Base-by-base conservation (phyloP, 1,139 yeast genomes). In the Taphrina wiesneri region DNA sequence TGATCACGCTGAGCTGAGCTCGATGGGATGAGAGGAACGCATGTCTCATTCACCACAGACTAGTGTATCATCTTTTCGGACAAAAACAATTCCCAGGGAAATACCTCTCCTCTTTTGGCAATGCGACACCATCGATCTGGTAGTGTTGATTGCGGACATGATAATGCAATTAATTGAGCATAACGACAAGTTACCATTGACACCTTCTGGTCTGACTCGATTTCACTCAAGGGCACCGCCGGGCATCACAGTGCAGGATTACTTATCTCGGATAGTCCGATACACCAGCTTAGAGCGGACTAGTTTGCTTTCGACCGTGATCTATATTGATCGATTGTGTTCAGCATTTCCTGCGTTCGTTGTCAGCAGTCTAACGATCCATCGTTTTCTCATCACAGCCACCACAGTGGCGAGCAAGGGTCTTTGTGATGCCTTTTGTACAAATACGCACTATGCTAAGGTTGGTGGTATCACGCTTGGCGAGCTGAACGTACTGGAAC, bases 221-320 rank as follows among this genome's bases (percentile, higher is more conserved):
- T 93, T 92, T 75, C 99, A 93, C 75, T 91, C 97, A 3, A 74
- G 97, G 69, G 86, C 95, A 0, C 97, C 97, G 1, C 98, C 99
- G 0, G 83, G 84, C 25, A 93, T 93, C 56, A 87, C 96, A 1
- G 84, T 91, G 6, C 83, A 82, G 69, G 90, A 89, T 67, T 93
- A 93, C 73, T 77, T 93, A 56, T 77, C 86, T 56, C 82, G 99
- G 71, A 80, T 93, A 63, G 83, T 93, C 5, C 88, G 89, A 72
- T 93, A 89, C 77, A 91, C 96, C 70, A 86, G 90, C 62, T 80
- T 92, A 69, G 96, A 91, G 70, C 87, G 89, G 69, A 88, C 93
- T 6, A 88, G 92, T 1, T 78, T 93, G 45, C 78, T 93, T 63
- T 83, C 96, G 0, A 83, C 96, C 21, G 87, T 93, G 43, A 92